These are phyloP conservation scores for Quercus tomentella DNA, from an alignment of 331 rosid genomes.

Conservation along the genomic window DNA sequence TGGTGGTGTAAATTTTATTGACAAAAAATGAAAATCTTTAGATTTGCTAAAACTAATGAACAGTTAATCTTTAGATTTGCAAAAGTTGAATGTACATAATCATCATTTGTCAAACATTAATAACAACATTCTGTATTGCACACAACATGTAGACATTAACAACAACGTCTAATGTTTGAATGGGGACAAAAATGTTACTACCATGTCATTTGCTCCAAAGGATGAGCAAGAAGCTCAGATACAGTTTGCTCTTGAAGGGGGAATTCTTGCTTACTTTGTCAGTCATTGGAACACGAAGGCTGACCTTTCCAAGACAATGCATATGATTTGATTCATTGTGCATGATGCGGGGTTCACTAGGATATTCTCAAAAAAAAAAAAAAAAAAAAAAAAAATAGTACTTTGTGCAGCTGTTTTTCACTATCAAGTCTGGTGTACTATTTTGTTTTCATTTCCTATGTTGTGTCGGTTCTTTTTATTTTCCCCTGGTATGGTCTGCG, in stretches of 20 bases:
- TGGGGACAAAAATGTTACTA: constrained; percentile 86
- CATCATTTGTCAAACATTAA: no score
- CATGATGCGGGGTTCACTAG: constrained; percentile 98
- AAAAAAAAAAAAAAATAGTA: constrained; percentile 97
- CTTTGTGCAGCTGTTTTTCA: not conserved
- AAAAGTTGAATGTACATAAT: no score
- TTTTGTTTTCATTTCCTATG: constrained; percentile 56
- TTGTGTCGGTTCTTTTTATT: constrained; percentile 23
- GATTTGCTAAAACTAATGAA: no score
- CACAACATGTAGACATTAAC: no score
- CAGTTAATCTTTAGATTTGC: no score
- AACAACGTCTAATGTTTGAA: not conserved
- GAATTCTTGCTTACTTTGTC: constrained; percentile 95
- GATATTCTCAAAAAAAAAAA: no score
- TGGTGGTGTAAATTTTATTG: no score
- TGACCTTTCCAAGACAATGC: constrained; percentile 74
- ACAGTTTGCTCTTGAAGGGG: constrained; percentile 94
- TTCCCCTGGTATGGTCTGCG: constrained; percentile 68
- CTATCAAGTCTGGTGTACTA: not conserved
- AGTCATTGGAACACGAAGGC: constrained; percentile 85
- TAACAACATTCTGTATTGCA: no score
- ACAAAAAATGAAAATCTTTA: no score
- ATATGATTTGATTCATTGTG: constrained; percentile 91
- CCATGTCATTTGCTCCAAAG: constrained; percentile 96
- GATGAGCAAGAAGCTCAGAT: constrained; percentile 99